Percentiles rank a stretch among this genome's conserved stretches.
These are phyloP conservation scores for Niveomyces coronatus DNA, from an alignment of 2,329 filamentous ascomycete genomes.

Conservation along the genomic window DNA sequence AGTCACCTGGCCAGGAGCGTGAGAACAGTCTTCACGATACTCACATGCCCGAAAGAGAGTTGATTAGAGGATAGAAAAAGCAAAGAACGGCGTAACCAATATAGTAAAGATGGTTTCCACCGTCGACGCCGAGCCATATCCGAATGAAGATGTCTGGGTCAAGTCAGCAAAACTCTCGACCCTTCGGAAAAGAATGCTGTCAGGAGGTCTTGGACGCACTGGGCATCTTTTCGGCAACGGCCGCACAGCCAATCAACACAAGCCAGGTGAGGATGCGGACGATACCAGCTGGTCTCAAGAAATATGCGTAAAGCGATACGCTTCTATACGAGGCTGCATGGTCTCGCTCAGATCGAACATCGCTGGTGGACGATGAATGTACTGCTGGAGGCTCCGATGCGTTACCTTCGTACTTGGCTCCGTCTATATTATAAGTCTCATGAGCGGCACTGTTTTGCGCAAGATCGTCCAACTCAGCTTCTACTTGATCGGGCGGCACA, in stretches of 20 bases:
- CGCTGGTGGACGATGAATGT: neutral
- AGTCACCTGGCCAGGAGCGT: too few relatives aligned
- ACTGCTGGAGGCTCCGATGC: neutral
- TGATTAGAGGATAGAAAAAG: neutral
- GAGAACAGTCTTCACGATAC: neutral
- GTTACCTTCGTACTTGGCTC: neutral
- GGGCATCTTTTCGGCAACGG: neutral
- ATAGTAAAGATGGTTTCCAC: neutral
- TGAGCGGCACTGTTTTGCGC: neutral
- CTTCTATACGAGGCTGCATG: neutral
- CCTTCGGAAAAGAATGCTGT: neutral
- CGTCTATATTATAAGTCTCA: neutral
- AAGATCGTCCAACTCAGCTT: neutral
- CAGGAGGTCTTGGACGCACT: neutral
- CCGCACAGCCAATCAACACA: neutral
- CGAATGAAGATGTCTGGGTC: constrained; percentile 1
- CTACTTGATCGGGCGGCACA: neutral
- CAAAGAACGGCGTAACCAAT: neutral
- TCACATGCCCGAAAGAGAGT: neutral
- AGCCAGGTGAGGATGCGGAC: neutral
- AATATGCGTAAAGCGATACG: neutral
- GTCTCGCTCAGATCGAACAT: neutral
- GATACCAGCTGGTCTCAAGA: neutral
- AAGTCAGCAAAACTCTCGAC: neutral
- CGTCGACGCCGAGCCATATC: neutral